These are phyloP conservation scores for Aspergillus ustus DNA, from an alignment of 2,329 filamentous ascomycete species.

Conservation along the genomic window DNA sequence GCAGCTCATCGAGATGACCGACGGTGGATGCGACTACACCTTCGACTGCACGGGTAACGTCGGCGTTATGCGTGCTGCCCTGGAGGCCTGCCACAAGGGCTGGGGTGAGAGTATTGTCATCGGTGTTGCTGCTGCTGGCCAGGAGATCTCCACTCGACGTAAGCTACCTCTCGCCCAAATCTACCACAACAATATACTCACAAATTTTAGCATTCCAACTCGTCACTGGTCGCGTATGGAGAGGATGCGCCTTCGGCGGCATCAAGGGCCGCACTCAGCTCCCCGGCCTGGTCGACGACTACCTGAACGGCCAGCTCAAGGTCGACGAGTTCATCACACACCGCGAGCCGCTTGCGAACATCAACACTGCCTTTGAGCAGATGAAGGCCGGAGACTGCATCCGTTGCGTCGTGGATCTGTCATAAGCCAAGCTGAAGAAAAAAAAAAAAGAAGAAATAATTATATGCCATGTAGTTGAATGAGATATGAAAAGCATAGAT, in stretches of 20 bases:
- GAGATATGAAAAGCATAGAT: constrained; percentile 11
- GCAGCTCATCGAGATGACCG: constrained; percentile 94
- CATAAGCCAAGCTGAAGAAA: constrained; percentile 13
- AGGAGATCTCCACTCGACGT: constrained; percentile 94
- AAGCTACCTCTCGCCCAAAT: constrained; percentile 44
- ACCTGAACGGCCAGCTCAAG: constrained; percentile 87
- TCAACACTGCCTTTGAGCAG: constrained; percentile 87
- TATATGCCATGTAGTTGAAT: constrained; percentile 9
- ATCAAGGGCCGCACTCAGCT: constrained; percentile 97
- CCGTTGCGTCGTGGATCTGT: constrained; percentile 78
- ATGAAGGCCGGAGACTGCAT: constrained; percentile 99
- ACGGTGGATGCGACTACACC: constrained; percentile 97
- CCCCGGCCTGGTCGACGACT: constrained; percentile 83
- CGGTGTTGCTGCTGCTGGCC: constrained; percentile 92
- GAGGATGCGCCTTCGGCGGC: constrained; percentile 95
- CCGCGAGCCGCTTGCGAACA: constrained; percentile 77
- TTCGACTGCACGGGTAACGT: constrained; percentile 99
- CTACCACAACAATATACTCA: constrained; percentile 14
- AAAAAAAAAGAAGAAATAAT: not conserved
- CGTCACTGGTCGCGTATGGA: constrained; percentile 97
- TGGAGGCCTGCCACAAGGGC: constrained; percentile 98
- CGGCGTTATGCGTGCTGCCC: constrained; percentile 88
- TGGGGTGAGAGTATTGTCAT: constrained; percentile 99
- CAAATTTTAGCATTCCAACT: constrained; percentile 82
- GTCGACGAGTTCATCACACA: constrained; percentile 99